Percentiles rank a stretch among this genome's conserved stretches.
These are phyloP conservation scores for Neckera pumila DNA, from an alignment of 225 moss, liverwort and hornwort genomes.

Conservation along the genomic window DNA sequence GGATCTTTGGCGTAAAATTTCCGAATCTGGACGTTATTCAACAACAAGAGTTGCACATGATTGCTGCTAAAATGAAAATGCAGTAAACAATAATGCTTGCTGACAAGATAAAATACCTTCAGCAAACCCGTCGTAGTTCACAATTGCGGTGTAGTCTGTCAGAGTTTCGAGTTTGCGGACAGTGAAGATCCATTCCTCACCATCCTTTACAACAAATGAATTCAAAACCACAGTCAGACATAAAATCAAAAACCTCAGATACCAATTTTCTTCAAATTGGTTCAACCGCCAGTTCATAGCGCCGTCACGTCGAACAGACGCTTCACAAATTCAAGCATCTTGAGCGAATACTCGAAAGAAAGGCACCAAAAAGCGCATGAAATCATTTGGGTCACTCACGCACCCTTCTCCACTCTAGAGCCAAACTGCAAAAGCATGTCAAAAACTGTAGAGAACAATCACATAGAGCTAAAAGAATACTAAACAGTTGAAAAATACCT, in stretches of 20 bases:
- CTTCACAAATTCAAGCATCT: not conserved
- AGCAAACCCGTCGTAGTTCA: constrained; percentile 95
- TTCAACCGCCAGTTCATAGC: not conserved
- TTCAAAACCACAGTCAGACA: not conserved
- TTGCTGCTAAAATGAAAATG: not conserved
- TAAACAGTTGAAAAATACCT: not conserved
- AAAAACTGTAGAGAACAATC: not conserved
- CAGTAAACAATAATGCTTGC: not conserved
- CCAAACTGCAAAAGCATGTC: not conserved
- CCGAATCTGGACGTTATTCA: not conserved
- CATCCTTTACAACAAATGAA: constrained; percentile 43
- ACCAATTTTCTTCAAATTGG: not conserved
- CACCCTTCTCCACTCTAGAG: not conserved
- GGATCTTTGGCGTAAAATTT: not conserved
- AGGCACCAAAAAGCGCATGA: not conserved
- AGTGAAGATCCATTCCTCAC: constrained; percentile 91
- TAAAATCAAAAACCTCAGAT: not conserved
- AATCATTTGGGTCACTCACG: not conserved
- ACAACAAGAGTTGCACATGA: not conserved
- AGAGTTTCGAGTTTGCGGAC: constrained; percentile 65
- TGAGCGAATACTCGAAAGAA: not conserved
- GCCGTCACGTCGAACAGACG: not conserved
- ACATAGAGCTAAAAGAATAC: not conserved
- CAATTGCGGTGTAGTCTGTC: constrained; percentile 56
- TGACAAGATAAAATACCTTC: constrained; percentile 45